phyloP scores from a whole-genome alignment of 352 stramenopile species.

The Phytophthora syringae region DNA sequence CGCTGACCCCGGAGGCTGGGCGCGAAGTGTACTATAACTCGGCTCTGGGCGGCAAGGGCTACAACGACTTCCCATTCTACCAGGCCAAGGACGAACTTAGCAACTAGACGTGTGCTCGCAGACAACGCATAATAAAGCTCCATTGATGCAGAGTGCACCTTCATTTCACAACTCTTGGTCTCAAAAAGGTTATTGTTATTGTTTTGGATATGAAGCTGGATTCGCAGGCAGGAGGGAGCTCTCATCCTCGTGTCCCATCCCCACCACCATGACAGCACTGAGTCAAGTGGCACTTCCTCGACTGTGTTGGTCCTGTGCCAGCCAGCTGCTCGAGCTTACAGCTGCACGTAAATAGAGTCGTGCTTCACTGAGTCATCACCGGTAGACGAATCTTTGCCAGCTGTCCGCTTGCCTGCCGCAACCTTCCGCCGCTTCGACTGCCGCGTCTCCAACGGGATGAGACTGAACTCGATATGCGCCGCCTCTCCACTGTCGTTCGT shows the following conservation, averaged over 20 bases:
- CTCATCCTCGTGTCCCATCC: not conserved
- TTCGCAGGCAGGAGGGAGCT: not conserved
- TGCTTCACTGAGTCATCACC: too few relatives aligned
- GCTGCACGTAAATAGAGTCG: slow-evolving; percentile 30
- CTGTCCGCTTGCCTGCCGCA: slow-evolving; percentile 8
- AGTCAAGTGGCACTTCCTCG: too few relatives aligned
- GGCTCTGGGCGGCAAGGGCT: slow-evolving; percentile 27
- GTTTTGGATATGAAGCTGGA: not conserved
- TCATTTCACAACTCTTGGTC: too few relatives aligned
- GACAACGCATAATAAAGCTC: not conserved
- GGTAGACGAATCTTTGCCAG: slow-evolving; percentile 11
- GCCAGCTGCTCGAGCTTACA: slow-evolving; percentile 14
- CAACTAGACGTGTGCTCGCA: not conserved
- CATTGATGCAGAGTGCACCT: not conserved
- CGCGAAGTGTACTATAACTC: slow-evolving; percentile 30
- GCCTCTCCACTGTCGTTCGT: slow-evolving; percentile 52
- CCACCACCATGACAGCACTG: too few relatives aligned
- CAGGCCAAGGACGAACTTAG: slow-evolving; percentile 11
- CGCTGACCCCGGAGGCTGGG: slow-evolving; percentile 4
- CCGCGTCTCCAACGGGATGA: slow-evolving; percentile 45
- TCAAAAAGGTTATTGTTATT: not conserved
- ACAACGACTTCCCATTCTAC: slow-evolving; percentile 38
- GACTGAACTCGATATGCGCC: slow-evolving; percentile 59
- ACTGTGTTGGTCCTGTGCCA: too few relatives aligned
- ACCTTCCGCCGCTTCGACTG: not conserved